These are phyloP conservation scores for Isatis tinctoria DNA, from an alignment of 345 rosid species.

Conservation along the genomic window DNA sequence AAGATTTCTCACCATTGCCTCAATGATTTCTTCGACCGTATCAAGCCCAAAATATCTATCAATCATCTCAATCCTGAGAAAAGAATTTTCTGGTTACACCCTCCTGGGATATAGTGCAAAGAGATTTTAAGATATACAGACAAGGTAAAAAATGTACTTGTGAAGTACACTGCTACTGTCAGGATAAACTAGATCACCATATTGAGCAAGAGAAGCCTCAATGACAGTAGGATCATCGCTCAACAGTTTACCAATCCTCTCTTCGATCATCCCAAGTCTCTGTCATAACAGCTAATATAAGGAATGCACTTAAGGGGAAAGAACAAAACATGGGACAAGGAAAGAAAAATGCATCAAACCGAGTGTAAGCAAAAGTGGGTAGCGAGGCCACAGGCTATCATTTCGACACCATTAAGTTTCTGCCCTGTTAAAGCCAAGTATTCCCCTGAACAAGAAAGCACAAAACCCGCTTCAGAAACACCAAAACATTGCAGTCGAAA, in stretches of 20 bases:
- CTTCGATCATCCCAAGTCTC: slow-evolving; percentile 74
- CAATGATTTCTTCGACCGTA: slow-evolving; percentile 80
- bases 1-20: slow-evolving; percentile 61
- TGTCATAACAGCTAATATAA: slow-evolving; percentile 33
- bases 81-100: not conserved
- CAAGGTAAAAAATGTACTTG: slow-evolving; percentile 41
- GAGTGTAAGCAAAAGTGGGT: slow-evolving; percentile 72
- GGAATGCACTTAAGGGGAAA: not conserved
- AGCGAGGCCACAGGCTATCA: slow-evolving; percentile 95
- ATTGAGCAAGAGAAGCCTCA: slow-evolving; percentile 77
- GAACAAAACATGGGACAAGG: slow-evolving; percentile 5
- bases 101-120: not conserved
- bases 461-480: not conserved
- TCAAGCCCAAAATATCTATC: slow-evolving; percentile 85
- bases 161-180: slow-evolving; percentile 54
- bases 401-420: slow-evolving; percentile 80
- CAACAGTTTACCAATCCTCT: slow-evolving; percentile 70
- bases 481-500: not conserved
- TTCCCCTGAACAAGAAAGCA: slow-evolving; percentile 55
- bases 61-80: slow-evolving; percentile 61
- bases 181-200: slow-evolving; percentile 85
- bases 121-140: slow-evolving; percentile 8
- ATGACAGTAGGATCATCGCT: slow-evolving; percentile 75
- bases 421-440: slow-evolving; percentile 89
- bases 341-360: slow-evolving; percentile 39